These are phyloP conservation scores for Solanum chilense DNA, from an alignment of 257 asterid species.

Conservation along the genomic window DNA sequence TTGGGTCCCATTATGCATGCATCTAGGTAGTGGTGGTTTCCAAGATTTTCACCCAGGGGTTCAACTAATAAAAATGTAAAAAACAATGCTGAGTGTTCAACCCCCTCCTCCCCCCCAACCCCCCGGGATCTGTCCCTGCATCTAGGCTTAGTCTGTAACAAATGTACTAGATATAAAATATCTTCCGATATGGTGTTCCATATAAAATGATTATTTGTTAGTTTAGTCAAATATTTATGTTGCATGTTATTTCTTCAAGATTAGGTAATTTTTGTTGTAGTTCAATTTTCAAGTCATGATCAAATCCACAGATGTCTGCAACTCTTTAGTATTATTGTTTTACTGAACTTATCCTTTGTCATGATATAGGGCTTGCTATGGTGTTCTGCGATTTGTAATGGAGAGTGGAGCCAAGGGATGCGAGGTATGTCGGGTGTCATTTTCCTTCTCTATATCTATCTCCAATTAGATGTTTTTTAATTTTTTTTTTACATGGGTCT, in stretches of 20 bases:
- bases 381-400: constrained; percentile 47
- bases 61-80: neutral
- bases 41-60: neutral
- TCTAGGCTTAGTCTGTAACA: neutral
- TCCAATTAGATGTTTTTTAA: neutral
- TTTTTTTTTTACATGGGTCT: neutral
- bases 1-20: neutral
- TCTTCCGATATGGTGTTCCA: neutral
- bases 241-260: neutral
- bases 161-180: neutral
- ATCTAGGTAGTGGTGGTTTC: neutral
- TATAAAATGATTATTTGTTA: neutral
- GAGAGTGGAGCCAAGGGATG: constrained; percentile 62
- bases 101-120: too few relatives aligned
- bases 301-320: neutral
- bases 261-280: neutral
- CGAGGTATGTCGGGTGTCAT: constrained; percentile 20
- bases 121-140: neutral
- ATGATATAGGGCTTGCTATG: constrained; percentile 46
- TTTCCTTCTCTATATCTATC: neutral
- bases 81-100: too few relatives aligned
- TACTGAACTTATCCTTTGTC: neutral
- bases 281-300: neutral
- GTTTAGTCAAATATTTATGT: neutral
- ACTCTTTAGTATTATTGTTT: neutral